Evolutionary conservation across 2,329 filamentous ascomycete genomes (phyloP).

Genomic region (Penicillium italicum): DNA sequence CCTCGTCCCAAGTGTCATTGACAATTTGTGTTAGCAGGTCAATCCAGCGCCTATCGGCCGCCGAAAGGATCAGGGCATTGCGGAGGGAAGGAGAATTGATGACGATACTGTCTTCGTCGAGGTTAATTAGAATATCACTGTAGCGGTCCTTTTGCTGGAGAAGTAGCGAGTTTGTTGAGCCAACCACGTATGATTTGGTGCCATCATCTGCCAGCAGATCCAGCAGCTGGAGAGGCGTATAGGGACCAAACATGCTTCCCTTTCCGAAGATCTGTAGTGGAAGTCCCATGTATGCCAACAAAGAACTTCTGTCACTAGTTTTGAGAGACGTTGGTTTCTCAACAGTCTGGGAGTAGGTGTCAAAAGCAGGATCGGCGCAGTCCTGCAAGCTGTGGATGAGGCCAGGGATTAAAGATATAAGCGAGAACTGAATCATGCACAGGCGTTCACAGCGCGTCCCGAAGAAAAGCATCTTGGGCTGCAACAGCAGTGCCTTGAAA

Average conservation of each 20-base stretch:
- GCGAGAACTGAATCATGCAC: constrained; percentile 97
- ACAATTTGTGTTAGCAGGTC: constrained; percentile 91
- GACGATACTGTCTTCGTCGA: constrained; percentile 82
- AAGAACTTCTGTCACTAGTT: constrained; percentile 85
- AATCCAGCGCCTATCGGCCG: constrained; percentile 90
- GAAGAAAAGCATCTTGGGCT: constrained; percentile 99
- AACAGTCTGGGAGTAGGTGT: constrained; percentile 72
- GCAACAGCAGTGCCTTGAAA: constrained; percentile 87
- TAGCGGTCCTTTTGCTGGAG: constrained; percentile 94
- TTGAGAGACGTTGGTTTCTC: constrained; percentile 77
- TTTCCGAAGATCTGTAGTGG: constrained; percentile 94
- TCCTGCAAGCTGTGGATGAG: constrained; percentile 89
- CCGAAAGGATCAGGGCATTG: constrained; percentile 71
- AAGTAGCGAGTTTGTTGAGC: constrained; percentile 91
- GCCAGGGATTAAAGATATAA: constrained; percentile 91
- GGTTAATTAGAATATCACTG: constrained; percentile 92
- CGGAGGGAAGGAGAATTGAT: constrained; percentile 78
- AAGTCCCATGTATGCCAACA: constrained; percentile 90
- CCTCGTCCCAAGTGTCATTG: constrained; percentile 93
- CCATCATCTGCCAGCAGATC: constrained; percentile 89
- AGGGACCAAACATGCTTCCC: constrained; percentile 92
- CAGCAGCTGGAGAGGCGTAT: constrained; percentile 92
- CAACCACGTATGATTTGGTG: constrained; percentile 96
- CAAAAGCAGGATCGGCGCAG: constrained; percentile 88
- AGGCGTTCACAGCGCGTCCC: constrained; percentile 91